phyloP scores from a whole-genome alignment of 306 rosid species.

The Prunus mira region DNA sequence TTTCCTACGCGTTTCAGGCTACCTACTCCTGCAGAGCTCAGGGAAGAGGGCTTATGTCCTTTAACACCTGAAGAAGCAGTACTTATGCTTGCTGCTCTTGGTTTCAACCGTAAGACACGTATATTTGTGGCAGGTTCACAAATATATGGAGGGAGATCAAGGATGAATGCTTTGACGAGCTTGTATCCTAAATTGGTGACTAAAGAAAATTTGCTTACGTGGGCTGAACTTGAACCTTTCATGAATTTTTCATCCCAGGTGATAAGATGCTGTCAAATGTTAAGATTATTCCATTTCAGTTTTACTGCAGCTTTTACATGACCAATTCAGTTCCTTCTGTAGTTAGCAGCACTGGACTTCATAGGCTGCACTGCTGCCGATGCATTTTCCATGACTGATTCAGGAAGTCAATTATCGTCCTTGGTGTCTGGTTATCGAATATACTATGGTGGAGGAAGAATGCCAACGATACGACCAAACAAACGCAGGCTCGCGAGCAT shows the following conservation, averaged over 20 bases:
- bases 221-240: constrained; percentile 68
- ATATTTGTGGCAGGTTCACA: constrained; percentile 92
- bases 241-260: constrained; percentile 93
- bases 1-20: constrained; percentile 48
- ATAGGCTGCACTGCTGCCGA: constrained; percentile 89
- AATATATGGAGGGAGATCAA: constrained; percentile 75
- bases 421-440: constrained; percentile 84
- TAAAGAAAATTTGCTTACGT: constrained; percentile 84
- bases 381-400: constrained; percentile 99
- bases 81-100: constrained; percentile 96
- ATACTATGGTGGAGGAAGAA: constrained; percentile 86
- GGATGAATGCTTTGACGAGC: constrained; percentile 74
- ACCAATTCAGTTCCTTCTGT: constrained; percentile 15
- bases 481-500: constrained; percentile 86
- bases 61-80: constrained; percentile 91
- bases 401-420: constrained; percentile 95
- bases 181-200: constrained; percentile 91
- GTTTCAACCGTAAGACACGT: constrained; percentile 80
- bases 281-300: constrained; percentile 3
- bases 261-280: constrained; percentile 18
- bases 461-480: constrained; percentile 95
- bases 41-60: constrained; percentile 93
- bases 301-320: background rate
- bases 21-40: constrained; percentile 77
- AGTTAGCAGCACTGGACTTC: constrained; percentile 96